A percentile compares a stretch with the other conserved stretches of the same genome.
Evolutionary conservation across 306 rosid genomes (phyloP).

Genomic region (Chamaecrista fasciculata): DNA sequence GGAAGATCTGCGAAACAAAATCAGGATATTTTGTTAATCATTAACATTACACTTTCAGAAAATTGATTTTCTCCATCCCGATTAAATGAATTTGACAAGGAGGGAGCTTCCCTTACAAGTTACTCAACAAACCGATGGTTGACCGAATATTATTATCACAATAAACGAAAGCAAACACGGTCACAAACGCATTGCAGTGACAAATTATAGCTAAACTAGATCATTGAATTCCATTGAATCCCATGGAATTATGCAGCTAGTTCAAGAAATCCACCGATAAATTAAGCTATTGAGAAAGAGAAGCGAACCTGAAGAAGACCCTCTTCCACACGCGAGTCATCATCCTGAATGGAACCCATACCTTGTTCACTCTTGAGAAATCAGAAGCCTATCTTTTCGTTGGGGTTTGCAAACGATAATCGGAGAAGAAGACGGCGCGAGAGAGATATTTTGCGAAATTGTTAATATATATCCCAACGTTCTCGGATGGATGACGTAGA

Average conservation of each 20-base stretch:
- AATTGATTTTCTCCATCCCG: not conserved
- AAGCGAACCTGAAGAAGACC: slow-evolving; percentile 32
- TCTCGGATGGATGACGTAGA: not conserved
- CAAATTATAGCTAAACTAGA: not conserved
- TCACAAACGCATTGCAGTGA: not conserved
- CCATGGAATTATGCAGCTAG: not conserved
- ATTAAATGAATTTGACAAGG: not conserved
- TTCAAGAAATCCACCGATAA: not conserved
- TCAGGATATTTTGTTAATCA: not conserved
- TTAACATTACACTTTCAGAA: not conserved
- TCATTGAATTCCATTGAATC: not conserved
- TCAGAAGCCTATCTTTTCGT: too few species aligned
- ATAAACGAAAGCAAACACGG: not conserved
- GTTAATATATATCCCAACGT: not conserved
- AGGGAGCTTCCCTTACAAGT: not conserved
- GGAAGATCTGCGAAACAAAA: not conserved
- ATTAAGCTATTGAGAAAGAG: not conserved
- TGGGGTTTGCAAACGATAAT: too few species aligned
- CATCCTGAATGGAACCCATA: too few species aligned
- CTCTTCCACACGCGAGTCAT: too few species aligned
- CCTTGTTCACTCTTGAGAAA: too few species aligned
- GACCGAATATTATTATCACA: not conserved
- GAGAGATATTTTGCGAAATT: not conserved
- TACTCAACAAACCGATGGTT: not conserved
- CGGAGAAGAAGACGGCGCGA: too few species aligned